These are phyloP conservation scores for Debaryomyces psychrophilus DNA, from an alignment of 1,139 yeast species.

Conservation along the genomic window DNA sequence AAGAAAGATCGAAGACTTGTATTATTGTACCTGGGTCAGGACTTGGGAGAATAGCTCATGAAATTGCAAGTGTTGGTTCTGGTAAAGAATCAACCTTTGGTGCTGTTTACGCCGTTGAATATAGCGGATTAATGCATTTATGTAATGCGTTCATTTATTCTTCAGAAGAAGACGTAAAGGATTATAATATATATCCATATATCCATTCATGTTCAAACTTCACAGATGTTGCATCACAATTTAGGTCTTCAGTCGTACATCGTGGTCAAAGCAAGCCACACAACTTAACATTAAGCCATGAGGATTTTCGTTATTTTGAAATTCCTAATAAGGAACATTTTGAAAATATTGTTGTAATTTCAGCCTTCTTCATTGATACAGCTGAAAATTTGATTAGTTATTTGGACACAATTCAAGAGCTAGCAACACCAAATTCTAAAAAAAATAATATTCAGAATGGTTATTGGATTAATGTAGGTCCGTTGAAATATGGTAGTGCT, in stretches of 20 bases:
- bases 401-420: constrained; percentile 58
- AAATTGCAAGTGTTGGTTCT: constrained; percentile 45
- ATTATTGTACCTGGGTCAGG: constrained; percentile 82
- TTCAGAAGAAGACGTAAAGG: constrained; percentile 9
- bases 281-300: constrained; percentile 54
- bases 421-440: constrained; percentile 42
- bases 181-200: constrained; percentile 57
- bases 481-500: constrained; percentile 85
- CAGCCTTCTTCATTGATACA: constrained; percentile 82
- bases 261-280: constrained; percentile 40
- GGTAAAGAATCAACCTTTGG: constrained; percentile 22
- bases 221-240: constrained; percentile 51
- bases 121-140: constrained; percentile 69
- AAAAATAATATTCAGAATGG: constrained; percentile 38
- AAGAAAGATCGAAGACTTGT: constrained; percentile 38
- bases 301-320: constrained; percentile 65
- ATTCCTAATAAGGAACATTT: constrained; percentile 28
- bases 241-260: constrained; percentile 46
- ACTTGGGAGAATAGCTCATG: constrained; percentile 70
- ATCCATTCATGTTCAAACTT: constrained; percentile 78
- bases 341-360: constrained; percentile 60
- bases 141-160: constrained; percentile 60
- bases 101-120: constrained; percentile 70
- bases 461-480: constrained; percentile 84
- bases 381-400: constrained; percentile 82